Evolutionary conservation across 164 flowering plant genomes (phyloP).

Genomic region (Magnolia kwangsiensis): DNA sequence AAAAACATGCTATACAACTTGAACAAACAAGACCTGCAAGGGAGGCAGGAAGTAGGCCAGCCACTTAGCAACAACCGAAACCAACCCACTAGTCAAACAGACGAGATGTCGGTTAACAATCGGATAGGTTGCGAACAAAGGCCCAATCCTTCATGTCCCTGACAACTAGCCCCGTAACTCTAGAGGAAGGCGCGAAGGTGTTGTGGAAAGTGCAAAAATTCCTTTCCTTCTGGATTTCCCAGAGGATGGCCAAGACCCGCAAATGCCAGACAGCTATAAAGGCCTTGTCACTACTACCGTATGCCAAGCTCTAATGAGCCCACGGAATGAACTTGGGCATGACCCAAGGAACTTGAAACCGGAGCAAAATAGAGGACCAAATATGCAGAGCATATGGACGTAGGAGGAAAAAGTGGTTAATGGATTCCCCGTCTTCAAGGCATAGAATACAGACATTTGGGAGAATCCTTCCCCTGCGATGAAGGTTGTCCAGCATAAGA

Average conservation of each 20-base stretch:
- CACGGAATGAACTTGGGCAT: neutral
- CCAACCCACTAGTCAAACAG: too few species aligned
- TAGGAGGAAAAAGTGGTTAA: neutral
- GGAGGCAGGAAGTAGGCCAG: too few species aligned
- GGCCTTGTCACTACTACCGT: neutral
- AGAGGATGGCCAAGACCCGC: neutral
- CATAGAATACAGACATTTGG: neutral
- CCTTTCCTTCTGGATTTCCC: neutral
- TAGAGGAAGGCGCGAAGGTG: too few species aligned
- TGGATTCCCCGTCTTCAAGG: neutral
- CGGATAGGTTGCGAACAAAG: too few species aligned
- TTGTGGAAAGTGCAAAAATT: neutral
- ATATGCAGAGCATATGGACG: neutral
- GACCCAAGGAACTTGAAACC: neutral
- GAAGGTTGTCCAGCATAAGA: too few species aligned
- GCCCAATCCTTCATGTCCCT: too few species aligned
- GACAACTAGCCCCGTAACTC: too few species aligned
- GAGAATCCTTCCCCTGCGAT: neutral
- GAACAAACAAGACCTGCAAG: too few species aligned
- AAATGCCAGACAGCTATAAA: neutral
- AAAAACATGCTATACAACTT: too few species aligned
- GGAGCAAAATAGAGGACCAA: neutral
- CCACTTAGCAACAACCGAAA: too few species aligned
- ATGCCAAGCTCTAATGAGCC: neutral
- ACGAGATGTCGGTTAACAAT: too few species aligned